Conservation (phyloP, 2,329 filamentous ascomycete genomes). For the Pestalotiopsis sp. region DNA sequence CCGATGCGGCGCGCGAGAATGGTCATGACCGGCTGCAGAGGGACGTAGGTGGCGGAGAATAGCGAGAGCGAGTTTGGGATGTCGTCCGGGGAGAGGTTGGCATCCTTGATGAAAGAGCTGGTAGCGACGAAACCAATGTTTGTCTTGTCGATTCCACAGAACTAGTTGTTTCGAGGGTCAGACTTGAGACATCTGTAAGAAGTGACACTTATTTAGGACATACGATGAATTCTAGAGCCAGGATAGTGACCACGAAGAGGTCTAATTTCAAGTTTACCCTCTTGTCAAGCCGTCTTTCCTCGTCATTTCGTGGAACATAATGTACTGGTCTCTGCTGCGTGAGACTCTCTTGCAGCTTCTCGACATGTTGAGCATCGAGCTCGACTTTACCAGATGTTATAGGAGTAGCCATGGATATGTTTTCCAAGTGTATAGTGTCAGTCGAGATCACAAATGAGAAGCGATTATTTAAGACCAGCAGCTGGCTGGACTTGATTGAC, state of each 20-base stretch:
- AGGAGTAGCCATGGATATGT: not conserved
- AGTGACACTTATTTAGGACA: too few relatives aligned
- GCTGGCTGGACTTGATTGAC: too few relatives aligned
- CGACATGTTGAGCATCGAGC: slow-evolving; percentile 7
- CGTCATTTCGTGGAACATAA: slow-evolving; percentile 17
- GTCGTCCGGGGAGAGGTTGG: slow-evolving; percentile 21
- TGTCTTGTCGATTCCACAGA: slow-evolving; percentile 26
- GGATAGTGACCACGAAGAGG: slow-evolving; percentile 18
- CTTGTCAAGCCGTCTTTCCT: slow-evolving; percentile 19
- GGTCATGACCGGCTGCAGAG: slow-evolving; percentile 25
- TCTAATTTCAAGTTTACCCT: slow-evolving; percentile 21
- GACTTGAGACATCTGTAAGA: too few relatives aligned
- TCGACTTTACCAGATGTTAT: not conserved
- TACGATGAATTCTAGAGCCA: slow-evolving; percentile 23
- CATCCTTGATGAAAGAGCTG: slow-evolving; percentile 24
- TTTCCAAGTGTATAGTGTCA: not conserved
- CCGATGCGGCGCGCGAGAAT: slow-evolving; percentile 23
- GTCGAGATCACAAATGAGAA: not conserved
- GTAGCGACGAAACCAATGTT: slow-evolving; percentile 27
- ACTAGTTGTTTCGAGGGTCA: slow-evolving; percentile 8
- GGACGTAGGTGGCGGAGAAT: slow-evolving; percentile 25
- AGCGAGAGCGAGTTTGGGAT: slow-evolving; percentile 25
- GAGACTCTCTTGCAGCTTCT: slow-evolving; percentile 12
- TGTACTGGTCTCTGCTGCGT: slow-evolving; percentile 6
- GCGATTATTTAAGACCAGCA: too few relatives aligned